Base-by-base conservation (phyloP, 2,329 filamentous ascomycete genomes). In the Cercospora canescens region DNA sequence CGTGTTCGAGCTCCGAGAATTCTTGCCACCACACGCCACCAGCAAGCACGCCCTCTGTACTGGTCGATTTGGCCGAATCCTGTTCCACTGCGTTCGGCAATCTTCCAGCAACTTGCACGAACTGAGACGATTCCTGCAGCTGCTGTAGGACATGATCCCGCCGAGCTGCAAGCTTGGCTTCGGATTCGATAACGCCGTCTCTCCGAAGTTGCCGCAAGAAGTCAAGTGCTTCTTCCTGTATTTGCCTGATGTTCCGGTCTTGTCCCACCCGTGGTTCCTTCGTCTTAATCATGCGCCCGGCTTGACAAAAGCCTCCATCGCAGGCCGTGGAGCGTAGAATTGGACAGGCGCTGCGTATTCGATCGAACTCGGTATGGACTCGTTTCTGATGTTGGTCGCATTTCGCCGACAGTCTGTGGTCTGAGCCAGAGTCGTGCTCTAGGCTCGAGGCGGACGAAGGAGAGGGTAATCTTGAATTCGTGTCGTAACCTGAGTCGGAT, bases 281-380 rank as follows among this genome's bases (percentile, higher is more conserved):
- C 6, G 56, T 64, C 41, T 64, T 64, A 30, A 64, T 64, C 62
- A 64, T 64, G 2, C 62, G 62, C 5, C 62, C 62, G 6, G 62
- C 45, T 18, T 64, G 62, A 28, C 62, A 64, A 32, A 64, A 64
- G 1, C 34, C 35, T 26, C n/a, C 56, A 28, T 41, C 54, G 18
- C 62, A 64, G 4, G 56, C 62, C 2, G 56, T 64, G 8, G 39
- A 26, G 14, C 56, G 62, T 14, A 64, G 56, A 9, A 39, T 30
- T 18, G 62, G 62, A 34, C 45, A 64, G 14, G 62, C 55, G 6
- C 41, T 45, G n/a, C 50, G 45, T 35, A 62, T 62, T 11, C 48
- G 34, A 12, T 48, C n/a, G 21, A 64, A 64, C 57, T 78, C 77
- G n/a, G 52, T 12, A 2, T 35, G n/a, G n/a, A 7, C 2, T 16